Evolutionary conservation across 208 protist genomes (phyloP).

Genomic region (Sergeia podlipaevii): DNA sequence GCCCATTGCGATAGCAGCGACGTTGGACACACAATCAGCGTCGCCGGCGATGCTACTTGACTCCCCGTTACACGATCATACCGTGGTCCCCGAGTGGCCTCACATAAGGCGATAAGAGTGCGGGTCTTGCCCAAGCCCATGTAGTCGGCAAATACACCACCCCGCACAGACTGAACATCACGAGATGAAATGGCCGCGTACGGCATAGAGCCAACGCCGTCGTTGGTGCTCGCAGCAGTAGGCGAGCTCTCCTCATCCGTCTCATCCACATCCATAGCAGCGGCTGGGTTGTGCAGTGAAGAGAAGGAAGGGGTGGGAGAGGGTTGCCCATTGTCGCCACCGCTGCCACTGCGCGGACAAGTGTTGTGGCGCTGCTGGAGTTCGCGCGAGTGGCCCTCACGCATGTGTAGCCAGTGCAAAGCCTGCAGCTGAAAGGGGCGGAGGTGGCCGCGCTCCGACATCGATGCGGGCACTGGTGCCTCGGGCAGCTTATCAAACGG

Average conservation of each 20-base stretch:
- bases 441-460: constrained; percentile 31
- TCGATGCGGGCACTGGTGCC: constrained; percentile 34
- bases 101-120: constrained; percentile 68
- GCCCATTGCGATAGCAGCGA: constrained; percentile 70
- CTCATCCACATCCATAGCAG: not conserved
- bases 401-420: constrained; percentile 46
- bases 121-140: constrained; percentile 79
- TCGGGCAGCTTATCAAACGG: constrained; percentile 38
- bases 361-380: constrained; percentile 8
- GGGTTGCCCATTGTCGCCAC: too few relatives aligned
- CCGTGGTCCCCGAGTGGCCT: constrained; percentile 29
- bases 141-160: constrained; percentile 72
- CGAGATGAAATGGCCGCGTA: not conserved
- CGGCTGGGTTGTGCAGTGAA: not conserved
- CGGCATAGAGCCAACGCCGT: too few relatives aligned
- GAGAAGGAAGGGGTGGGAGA: too few relatives aligned
- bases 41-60: constrained; percentile 51
- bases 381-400: constrained; percentile 25
- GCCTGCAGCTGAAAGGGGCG: constrained; percentile 60
- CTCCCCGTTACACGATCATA: constrained; percentile 48
- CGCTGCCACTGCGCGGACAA: too few relatives aligned
- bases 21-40: constrained; percentile 75
- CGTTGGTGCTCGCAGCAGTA: not conserved
- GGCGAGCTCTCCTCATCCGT: not conserved
- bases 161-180: constrained; percentile 16